A percentile compares a stretch with the other conserved stretches of the same genome.
These are phyloP conservation scores for Blastomyces parvus DNA, from an alignment of 2,329 filamentous ascomycete species.

Conservation along the genomic window DNA sequence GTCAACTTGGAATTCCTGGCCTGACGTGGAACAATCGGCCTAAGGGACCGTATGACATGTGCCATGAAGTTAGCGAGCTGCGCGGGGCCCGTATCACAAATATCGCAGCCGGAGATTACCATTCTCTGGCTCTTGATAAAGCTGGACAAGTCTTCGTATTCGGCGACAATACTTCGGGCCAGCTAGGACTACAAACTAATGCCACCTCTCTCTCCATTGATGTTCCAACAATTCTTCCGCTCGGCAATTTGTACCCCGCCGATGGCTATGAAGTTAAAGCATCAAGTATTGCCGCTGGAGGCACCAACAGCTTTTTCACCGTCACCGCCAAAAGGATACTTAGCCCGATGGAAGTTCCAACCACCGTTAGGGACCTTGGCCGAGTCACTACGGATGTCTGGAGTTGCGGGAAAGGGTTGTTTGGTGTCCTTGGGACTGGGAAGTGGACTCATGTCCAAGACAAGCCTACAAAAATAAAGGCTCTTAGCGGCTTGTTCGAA, in stretches of 20 bases:
- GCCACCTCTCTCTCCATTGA: slow-evolving; percentile 55
- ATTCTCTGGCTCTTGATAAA: slow-evolving; percentile 69
- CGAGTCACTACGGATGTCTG: slow-evolving; percentile 67
- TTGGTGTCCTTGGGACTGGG: slow-evolving; percentile 72
- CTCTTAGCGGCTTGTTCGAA: slow-evolving; percentile 73
- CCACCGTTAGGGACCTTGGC: slow-evolving; percentile 38
- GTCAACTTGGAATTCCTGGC: slow-evolving; percentile 79
- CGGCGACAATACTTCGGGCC: slow-evolving; percentile 85
- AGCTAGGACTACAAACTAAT: slow-evolving; percentile 71
- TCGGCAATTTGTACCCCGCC: slow-evolving; percentile 62
- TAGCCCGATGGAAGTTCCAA: slow-evolving; percentile 35
- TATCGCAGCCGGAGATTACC: slow-evolving; percentile 76
- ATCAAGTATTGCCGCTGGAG: slow-evolving; percentile 74
- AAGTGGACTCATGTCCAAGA: slow-evolving; percentile 81
- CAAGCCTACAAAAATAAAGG: slow-evolving; percentile 68
- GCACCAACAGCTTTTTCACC: slow-evolving; percentile 76
- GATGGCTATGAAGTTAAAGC: slow-evolving; percentile 55
- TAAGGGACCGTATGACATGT: slow-evolving; percentile 65
- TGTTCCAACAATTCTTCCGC: slow-evolving; percentile 59
- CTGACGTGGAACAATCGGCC: slow-evolving; percentile 72
- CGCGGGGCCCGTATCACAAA: slow-evolving; percentile 60
- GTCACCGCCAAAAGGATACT: slow-evolving; percentile 62
- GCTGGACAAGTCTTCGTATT: slow-evolving; percentile 74
- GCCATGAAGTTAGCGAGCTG: slow-evolving; percentile 66
- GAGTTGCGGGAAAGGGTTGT: slow-evolving; percentile 78